Evolutionary conservation across 768 basidiomycete genomes (phyloP), one percentile per base, ranked within the genome.

Genomic region (Galerina sulciceps): DNA sequence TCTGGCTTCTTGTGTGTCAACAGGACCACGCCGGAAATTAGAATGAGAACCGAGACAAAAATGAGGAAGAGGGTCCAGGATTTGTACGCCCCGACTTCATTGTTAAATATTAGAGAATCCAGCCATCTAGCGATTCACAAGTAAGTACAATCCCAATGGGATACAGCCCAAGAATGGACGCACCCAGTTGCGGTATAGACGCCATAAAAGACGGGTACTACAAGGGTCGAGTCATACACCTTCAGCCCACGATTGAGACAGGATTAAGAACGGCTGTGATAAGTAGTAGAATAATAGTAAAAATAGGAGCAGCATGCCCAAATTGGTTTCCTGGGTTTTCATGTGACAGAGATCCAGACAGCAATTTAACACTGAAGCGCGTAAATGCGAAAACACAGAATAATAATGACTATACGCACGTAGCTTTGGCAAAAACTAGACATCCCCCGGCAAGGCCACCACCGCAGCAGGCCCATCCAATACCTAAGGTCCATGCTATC

Each of bases 181-280:
- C 69, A 91, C 85, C 93, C 92, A 20, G 85, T 81, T 2, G 90
- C 90, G 0, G 93, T 95, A 68, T 95, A 96, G 10, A 94, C 87
- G 10, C 94, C 94, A 69, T 96, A 98, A 71, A 98, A 97, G 13
- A 96, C 89, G 0, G 96, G 96, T 0, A 97, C 95, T 15, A 97
- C 94, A 0, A 97, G 74, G 0, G 92, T 93, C 15, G 91, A 93
- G 67, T 94, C 95, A 65, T 96, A 96, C 9, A 92, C 88, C 67
- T 87, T 87, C n/a, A 96, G 79, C 6, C 91, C 95, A 41, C 90
- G 87, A 69, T 98, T 96, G 41, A 98, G 79, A 70, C 94, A 96
- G 42, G 56, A 98, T 96, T 70, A 47, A 89, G 74, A 34, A 98
- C 86, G 3, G 94, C 95, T 0, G 94, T 94, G 44, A 85, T 69